Percentiles rank a stretch among this genome's conserved stretches.
phyloP scores from a whole-genome alignment of 495 filamentous ascomycete genomes.

The Aspergillus haitiensis region DNA sequence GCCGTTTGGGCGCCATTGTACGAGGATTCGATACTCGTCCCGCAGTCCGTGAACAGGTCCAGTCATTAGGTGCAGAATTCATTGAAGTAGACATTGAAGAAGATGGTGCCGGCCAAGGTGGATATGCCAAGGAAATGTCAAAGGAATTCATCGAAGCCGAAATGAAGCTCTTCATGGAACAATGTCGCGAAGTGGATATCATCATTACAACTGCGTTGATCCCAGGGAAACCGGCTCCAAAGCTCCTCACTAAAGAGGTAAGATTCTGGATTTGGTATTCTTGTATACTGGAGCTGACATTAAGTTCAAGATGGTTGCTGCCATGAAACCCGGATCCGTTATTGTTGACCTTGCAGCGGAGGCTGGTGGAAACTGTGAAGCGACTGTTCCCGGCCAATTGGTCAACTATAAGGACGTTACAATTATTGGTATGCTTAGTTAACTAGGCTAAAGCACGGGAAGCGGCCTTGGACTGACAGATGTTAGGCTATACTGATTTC shows the following conservation, averaged over 20 bases:
- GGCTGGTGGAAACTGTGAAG: constrained; percentile 77
- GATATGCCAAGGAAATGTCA: constrained; percentile 86
- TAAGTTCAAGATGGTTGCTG: constrained; percentile 58
- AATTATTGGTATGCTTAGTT: constrained; percentile 62
- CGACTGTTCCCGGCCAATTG: constrained; percentile 67
- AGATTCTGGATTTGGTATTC: background rate
- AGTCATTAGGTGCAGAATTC: constrained; percentile 81
- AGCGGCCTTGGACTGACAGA: constrained; percentile 12
- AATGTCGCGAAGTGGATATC: constrained; percentile 81
- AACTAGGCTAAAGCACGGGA: background rate
- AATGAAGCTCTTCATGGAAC: constrained; percentile 82
- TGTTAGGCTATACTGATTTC: constrained; percentile 72
- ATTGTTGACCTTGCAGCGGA: constrained; percentile 81
- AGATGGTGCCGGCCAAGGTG: constrained; percentile 76
- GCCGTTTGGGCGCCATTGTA: constrained; percentile 79
- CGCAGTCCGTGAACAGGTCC: constrained; percentile 77
- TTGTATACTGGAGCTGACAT: background rate
- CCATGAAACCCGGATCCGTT: constrained; percentile 80
- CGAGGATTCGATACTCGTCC: constrained; percentile 79
- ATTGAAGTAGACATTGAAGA: constrained; percentile 82
- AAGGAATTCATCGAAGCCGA: constrained; percentile 85
- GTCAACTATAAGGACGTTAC: constrained; percentile 70
- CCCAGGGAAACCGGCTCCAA: constrained; percentile 72
- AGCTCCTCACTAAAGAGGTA: constrained; percentile 67
- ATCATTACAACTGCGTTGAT: constrained; percentile 83